A percentile compares a stretch with the other conserved stretches of the same genome.
Evolutionary conservation across 225 moss, liverwort and hornwort genomes (phyloP).

Genomic region (Rhytidiadelphus loreus): DNA sequence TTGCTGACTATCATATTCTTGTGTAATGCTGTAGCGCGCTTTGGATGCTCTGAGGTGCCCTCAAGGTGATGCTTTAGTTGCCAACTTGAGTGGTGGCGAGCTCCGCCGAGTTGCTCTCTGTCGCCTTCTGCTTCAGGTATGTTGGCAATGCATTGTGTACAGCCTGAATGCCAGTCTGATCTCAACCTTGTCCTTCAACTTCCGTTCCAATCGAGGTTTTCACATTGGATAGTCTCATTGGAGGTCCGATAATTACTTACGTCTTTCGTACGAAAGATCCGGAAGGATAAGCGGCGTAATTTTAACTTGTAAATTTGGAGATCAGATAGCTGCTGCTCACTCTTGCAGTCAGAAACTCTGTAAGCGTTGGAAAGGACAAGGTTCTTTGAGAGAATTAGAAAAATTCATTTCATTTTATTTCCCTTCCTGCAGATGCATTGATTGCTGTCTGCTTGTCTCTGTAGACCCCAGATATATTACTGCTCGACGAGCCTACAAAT

Average conservation of each 20-base stretch:
- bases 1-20: background rate
- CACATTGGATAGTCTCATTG: background rate
- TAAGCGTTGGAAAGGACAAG: background rate
- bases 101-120: constrained; percentile 94
- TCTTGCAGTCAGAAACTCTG: background rate
- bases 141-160: background rate
- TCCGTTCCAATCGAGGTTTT: background rate
- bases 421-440: background rate
- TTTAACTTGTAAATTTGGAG: background rate
- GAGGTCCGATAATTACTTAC: background rate
- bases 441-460: background rate
- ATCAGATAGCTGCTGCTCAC: background rate
- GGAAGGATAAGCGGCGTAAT: background rate
- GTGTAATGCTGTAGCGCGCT: constrained; percentile 51
- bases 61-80: constrained; percentile 69
- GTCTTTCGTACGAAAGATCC: background rate
- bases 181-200: background rate
- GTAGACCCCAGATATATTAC: constrained; percentile 84
- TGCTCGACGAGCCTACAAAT: constrained; percentile 95
- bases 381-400: background rate
- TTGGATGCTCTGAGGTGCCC: constrained; percentile 89
- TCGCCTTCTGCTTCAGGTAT: constrained; percentile 84
- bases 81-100: constrained; percentile 88
- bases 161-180: background rate
- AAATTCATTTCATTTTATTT: background rate